Conservation (phyloP, 257 asterid genomes). For the Gentiana straminea region DNA sequence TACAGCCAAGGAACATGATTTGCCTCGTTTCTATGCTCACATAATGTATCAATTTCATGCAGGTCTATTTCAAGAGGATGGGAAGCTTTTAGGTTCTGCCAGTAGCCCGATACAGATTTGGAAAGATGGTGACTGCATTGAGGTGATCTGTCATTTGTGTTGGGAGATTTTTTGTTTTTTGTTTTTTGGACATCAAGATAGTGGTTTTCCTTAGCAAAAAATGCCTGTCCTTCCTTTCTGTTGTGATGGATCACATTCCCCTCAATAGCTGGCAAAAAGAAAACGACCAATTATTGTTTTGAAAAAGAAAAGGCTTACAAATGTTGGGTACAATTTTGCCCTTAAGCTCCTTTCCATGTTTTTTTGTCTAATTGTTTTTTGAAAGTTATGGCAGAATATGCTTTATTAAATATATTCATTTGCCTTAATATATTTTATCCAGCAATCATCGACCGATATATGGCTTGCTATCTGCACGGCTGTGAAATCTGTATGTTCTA, state of each 20-base stretch:
- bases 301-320: too few relatives aligned
- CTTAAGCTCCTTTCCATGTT: not conserved
- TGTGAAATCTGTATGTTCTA: slow-evolving; percentile 70
- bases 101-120: slow-evolving; percentile 96
- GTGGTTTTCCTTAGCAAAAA: too few relatives aligned
- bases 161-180: not conserved
- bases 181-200: not conserved
- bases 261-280: too few relatives aligned
- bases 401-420: not conserved
- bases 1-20: not conserved
- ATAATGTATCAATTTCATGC: slow-evolving; percentile 12
- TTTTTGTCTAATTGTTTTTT: not conserved
- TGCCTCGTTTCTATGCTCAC: not conserved
- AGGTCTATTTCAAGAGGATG: slow-evolving; percentile 70
- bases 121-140: slow-evolving; percentile 90
- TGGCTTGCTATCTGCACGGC: slow-evolving; percentile 99
- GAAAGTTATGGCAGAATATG: too few relatives aligned
- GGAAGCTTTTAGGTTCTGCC: slow-evolving; percentile 63
- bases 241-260: too few relatives aligned
- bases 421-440: slow-evolving; percentile 13
- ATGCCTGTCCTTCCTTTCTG: not conserved
- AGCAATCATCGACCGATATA: slow-evolving; percentile 99
- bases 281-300: too few relatives aligned
- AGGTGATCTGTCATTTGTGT: slow-evolving; percentile 33
- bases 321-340: not conserved